These are phyloP conservation scores for Maudiozyma saulgeensis DNA, from an alignment of 805 yeast species.

Conservation along the genomic window DNA sequence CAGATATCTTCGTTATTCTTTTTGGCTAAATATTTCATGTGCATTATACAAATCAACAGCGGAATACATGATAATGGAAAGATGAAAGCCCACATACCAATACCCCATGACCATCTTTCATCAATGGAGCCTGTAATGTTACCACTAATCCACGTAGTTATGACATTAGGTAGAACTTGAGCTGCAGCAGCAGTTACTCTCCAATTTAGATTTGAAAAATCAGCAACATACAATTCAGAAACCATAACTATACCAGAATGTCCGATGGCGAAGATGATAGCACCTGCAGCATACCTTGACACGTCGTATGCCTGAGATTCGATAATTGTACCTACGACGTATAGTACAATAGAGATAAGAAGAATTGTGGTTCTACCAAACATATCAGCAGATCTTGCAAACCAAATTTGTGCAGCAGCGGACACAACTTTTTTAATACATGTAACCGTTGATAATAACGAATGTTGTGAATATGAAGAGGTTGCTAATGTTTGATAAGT, in stretches of 20 bases:
- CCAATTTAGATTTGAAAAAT: conserved; percentile 55
- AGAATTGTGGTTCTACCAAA: conserved; percentile 46
- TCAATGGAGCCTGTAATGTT: conserved; percentile 36
- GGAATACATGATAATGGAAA: conserved; percentile 62
- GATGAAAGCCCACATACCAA: conserved; percentile 74
- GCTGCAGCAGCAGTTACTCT: conserved; percentile 50
- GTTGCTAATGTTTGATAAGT: conserved; percentile 41
- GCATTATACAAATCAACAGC: conserved; percentile 40
- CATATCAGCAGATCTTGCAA: conserved; percentile 45
- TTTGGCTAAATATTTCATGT: conserved; percentile 43
- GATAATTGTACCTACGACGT: conserved; percentile 45
- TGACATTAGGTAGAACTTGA: conserved; percentile 60
- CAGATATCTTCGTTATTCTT: conserved; percentile 49
- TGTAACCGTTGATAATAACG: conserved; percentile 41
- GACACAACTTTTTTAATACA: conserved; percentile 47
- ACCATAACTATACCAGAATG: conserved; percentile 49
- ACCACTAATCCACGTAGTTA: conserved; percentile 73
- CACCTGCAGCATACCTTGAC: conserved; percentile 45
- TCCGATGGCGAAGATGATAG: conserved; percentile 39
- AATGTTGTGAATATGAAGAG: conserved; percentile 37
- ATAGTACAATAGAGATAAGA: conserved; percentile 36
- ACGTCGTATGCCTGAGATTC: conserved; percentile 44
- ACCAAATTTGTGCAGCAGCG: conserved; percentile 49
- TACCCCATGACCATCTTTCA: conserved; percentile 59
- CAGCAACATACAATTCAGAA: conserved; percentile 47